Evolutionary conservation across 345 rosid species (phyloP).

Genomic region (Arabidopsis thaliana): DNA sequence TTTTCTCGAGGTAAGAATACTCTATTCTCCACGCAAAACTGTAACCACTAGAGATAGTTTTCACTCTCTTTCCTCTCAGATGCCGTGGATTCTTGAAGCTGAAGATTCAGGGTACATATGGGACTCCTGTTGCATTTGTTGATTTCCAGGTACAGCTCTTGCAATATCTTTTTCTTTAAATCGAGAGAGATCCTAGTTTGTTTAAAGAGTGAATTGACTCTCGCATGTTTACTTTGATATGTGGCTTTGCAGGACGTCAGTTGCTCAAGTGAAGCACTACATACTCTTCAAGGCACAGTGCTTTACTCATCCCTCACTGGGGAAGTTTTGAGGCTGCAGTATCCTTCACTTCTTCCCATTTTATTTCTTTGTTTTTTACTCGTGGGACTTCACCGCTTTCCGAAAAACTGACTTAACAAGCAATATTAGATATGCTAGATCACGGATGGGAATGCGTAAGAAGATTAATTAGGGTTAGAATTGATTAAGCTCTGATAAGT

Average conservation of each 20-base stretch:
- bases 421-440: conserved; percentile 72
- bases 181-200: not conserved
- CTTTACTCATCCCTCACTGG: conserved; percentile 74
- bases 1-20: conserved; percentile 70
- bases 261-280: conserved; percentile 75
- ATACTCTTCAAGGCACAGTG: conserved; percentile 72
- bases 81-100: conserved; percentile 84
- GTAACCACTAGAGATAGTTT: conserved; percentile 20
- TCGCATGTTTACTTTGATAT: conserved; percentile 11
- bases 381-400: conserved; percentile 19
- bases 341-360: conserved; percentile 57
- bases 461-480: conserved; percentile 35
- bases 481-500: conserved; percentile 15
- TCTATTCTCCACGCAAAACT: conserved; percentile 10
- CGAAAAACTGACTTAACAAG: conserved; percentile 47
- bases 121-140: conserved; percentile 86
- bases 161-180: conserved; percentile 7
- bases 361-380: conserved; percentile 6
- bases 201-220: conserved; percentile 10
- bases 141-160: conserved; percentile 72
- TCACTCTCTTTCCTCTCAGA: conserved; percentile 47
- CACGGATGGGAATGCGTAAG: conserved; percentile 84
- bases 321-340: conserved; percentile 84
- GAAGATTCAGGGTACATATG: conserved; percentile 83
- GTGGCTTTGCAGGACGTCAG: conserved; percentile 63